phyloP scores from a whole-genome alignment of 371 early-diverging fungal genomes.

The Circinella minor region DNA sequence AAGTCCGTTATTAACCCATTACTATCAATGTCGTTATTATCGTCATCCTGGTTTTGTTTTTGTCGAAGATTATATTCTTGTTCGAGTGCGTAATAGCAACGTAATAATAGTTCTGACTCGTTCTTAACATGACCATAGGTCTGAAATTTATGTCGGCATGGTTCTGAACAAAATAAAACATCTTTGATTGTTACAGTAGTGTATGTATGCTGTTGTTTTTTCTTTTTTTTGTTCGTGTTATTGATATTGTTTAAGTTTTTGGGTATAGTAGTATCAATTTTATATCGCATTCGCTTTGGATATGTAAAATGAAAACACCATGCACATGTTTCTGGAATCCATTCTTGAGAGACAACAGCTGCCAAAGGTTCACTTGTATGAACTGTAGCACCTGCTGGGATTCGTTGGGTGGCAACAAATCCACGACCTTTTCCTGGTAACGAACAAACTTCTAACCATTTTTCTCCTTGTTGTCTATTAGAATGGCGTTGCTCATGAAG shows the following conservation, averaged over 20 bases:
- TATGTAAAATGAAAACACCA: conserved; percentile 46
- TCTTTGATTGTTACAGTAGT: conserved; percentile 14
- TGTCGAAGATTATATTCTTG: conserved; percentile 10
- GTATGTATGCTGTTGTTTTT: conserved; percentile 3
- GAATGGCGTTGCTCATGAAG: not conserved
- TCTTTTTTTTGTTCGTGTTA: not conserved
- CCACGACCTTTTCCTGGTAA: conserved; percentile 48
- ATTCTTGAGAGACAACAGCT: conserved; percentile 42
- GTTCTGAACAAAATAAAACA: conserved; percentile 38
- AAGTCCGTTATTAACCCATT: too few relatives aligned
- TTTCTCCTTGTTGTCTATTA: conserved; percentile 8
- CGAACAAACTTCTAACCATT: conserved; percentile 4
- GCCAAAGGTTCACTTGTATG: conserved; percentile 38
- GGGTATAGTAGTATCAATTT: conserved; percentile 11
- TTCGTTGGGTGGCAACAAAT: conserved; percentile 28
- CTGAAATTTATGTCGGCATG: conserved; percentile 23
- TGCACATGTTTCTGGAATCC: conserved; percentile 45
- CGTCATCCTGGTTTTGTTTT: not conserved
- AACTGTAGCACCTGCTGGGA: conserved; percentile 31
- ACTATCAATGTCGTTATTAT: not conserved
- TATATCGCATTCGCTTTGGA: conserved; percentile 37
- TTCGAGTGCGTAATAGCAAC: conserved; percentile 10
- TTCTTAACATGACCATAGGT: conserved; percentile 9
- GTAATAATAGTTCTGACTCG: conserved; percentile 18
- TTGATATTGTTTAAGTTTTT: conserved; percentile 7